A percentile compares a stretch with the other conserved stretches of the same genome.
Conservation (phyloP, 257 asterid genomes). For the Ehretia macrophylla region DNA sequence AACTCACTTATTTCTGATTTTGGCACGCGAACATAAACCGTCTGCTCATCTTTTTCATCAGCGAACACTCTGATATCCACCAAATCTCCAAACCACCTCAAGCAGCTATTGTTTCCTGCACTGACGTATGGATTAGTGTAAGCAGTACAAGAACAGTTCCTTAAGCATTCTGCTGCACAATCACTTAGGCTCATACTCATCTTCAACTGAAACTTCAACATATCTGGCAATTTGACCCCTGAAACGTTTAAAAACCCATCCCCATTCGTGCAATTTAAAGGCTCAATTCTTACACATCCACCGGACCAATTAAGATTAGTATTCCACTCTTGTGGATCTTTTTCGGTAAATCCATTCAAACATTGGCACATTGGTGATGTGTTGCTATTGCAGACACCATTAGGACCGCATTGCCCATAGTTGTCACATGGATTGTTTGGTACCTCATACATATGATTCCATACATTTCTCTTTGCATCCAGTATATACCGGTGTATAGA, state of each 20-base stretch:
- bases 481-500: neutral
- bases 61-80: conserved; percentile 24
- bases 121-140: conserved; percentile 27
- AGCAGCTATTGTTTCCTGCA: conserved; percentile 20
- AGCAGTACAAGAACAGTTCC: conserved; percentile 33
- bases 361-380: conserved; percentile 31
- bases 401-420: conserved; percentile 24
- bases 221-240: conserved; percentile 28
- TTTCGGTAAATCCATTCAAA: conserved; percentile 23
- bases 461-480: conserved; percentile 8
- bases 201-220: conserved; percentile 19
- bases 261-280: conserved; percentile 17
- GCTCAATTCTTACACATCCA: conserved; percentile 23
- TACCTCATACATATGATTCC: conserved; percentile 1
- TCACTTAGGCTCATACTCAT: conserved; percentile 27
- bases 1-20: too few species aligned
- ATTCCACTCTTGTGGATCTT: conserved; percentile 21
- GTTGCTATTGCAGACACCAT: conserved; percentile 19
- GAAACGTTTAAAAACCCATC: conserved; percentile 25
- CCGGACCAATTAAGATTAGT: conserved; percentile 20
- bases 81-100: conserved; percentile 29
- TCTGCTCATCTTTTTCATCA: conserved; percentile 12
- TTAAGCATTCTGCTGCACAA: conserved; percentile 25
- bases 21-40: too few species aligned
- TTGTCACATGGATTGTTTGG: conserved; percentile 21